Evolutionary conservation across 805 yeast genomes (phyloP).

Genomic region (Wickerhamomyces alni): DNA sequence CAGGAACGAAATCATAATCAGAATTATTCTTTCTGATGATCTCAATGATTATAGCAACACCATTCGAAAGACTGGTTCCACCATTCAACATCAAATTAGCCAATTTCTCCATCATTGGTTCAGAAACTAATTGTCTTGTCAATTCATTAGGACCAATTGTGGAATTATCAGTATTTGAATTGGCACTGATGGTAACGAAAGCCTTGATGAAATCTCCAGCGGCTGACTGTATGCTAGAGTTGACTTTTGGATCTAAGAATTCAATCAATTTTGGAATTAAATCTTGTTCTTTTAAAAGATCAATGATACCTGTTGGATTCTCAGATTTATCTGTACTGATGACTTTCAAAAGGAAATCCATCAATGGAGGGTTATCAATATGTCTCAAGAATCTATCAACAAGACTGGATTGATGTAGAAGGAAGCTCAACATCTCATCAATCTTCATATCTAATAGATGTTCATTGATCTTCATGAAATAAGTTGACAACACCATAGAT

Average conservation of each 20-base stretch:
- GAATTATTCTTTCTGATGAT: slow-evolving; percentile 92
- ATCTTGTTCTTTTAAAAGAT: slow-evolving; percentile 62
- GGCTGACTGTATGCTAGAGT: slow-evolving; percentile 79
- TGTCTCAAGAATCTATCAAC: slow-evolving; percentile 80
- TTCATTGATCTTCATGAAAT: slow-evolving; percentile 88
- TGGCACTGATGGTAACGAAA: slow-evolving; percentile 88
- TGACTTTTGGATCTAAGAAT: slow-evolving; percentile 59
- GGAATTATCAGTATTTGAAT: slow-evolving; percentile 80
- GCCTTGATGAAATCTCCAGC: slow-evolving; percentile 96
- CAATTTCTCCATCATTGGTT: slow-evolving; percentile 56
- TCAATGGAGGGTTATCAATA: slow-evolving; percentile 87
- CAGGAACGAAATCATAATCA: slow-evolving; percentile 88
- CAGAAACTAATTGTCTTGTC: slow-evolving; percentile 84
- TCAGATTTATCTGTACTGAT: slow-evolving; percentile 92
- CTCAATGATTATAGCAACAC: slow-evolving; percentile 93
- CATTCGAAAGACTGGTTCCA: slow-evolving; percentile 86
- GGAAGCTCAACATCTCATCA: slow-evolving; percentile 67
- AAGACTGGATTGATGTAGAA: slow-evolving; percentile 59
- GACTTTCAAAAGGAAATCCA: slow-evolving; percentile 86
- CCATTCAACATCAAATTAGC: slow-evolving; percentile 74
- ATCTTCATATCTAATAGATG: slow-evolving; percentile 84
- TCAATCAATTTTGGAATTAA: slow-evolving; percentile 69
- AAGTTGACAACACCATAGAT: slow-evolving; percentile 74
- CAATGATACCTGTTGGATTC: slow-evolving; percentile 80
- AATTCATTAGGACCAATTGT: slow-evolving; percentile 95